Evolutionary conservation across 148 eudicot genomes (phyloP).

Genomic region (Gaultheria prostrata): DNA sequence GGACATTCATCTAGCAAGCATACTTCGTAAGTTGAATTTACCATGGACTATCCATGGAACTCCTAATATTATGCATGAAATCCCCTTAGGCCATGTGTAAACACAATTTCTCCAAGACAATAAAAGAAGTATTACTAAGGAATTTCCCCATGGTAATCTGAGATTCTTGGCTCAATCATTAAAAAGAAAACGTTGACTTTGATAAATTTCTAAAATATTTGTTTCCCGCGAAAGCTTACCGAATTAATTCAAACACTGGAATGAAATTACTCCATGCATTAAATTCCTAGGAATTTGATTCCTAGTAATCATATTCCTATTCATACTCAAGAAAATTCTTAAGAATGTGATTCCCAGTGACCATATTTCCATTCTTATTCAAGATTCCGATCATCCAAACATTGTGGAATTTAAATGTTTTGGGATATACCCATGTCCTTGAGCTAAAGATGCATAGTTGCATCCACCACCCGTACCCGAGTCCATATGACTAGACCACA

Average conservation of each 20-base stretch:
- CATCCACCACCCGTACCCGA: background rate
- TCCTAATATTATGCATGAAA: background rate
- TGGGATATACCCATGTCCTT: background rate
- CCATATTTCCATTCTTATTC: too few relatives aligned
- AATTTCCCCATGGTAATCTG: background rate
- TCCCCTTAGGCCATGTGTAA: background rate
- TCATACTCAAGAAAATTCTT: too few relatives aligned
- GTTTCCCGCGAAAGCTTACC: too few relatives aligned
- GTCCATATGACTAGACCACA: background rate
- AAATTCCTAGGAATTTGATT: too few relatives aligned
- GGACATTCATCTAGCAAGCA: background rate
- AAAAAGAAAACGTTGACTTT: too few relatives aligned
- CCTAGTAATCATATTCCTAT: too few relatives aligned
- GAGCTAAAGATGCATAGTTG: background rate
- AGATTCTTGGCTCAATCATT: too few relatives aligned
- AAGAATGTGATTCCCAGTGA: too few relatives aligned
- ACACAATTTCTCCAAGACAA: background rate
- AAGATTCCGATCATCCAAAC: too few relatives aligned
- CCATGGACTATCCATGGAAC: background rate
- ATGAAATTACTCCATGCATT: too few relatives aligned
- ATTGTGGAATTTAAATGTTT: background rate
- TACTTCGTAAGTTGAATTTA: background rate
- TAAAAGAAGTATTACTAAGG: background rate
- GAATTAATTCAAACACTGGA: too few relatives aligned
- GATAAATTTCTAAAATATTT: too few relatives aligned